phyloP scores from a whole-genome alignment of 805 yeast species.

The Saccharomycopsis synnaedendra region DNA sequence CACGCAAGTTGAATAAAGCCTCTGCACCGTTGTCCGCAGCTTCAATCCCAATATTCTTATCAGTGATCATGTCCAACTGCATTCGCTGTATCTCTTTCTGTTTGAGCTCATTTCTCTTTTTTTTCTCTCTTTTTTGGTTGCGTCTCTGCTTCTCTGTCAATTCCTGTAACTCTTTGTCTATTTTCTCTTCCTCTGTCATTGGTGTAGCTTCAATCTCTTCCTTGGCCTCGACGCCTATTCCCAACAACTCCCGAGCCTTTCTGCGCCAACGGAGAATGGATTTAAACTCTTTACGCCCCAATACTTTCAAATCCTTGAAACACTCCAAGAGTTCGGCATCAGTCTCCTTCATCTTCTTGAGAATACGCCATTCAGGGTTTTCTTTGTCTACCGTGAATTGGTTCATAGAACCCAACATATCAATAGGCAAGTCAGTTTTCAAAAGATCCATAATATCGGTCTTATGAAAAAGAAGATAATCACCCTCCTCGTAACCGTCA shows the following conservation, averaged over 20 bases:
- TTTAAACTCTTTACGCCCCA: slow-evolving; percentile 91
- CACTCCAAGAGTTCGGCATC: slow-evolving; percentile 73
- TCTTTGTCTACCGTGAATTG: slow-evolving; percentile 43
- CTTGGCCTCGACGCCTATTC: slow-evolving; percentile 43
- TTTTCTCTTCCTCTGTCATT: slow-evolving; percentile 78
- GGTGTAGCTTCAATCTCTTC: slow-evolving; percentile 46
- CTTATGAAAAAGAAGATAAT: slow-evolving; percentile 58
- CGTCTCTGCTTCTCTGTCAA: slow-evolving; percentile 60
- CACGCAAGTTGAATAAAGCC: slow-evolving; percentile 60
- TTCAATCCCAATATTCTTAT: slow-evolving; percentile 86
- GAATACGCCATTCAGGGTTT: slow-evolving; percentile 56
- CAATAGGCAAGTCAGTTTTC: slow-evolving; percentile 72
- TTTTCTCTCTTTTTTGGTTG: slow-evolving; percentile 66
- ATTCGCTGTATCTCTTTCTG: slow-evolving; percentile 82
- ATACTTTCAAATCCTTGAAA: slow-evolving; percentile 81
- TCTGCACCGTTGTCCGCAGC: slow-evolving; percentile 75
- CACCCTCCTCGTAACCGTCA: slow-evolving; percentile 96
- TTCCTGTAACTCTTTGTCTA: slow-evolving; percentile 74
- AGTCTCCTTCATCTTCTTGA: slow-evolving; percentile 65
- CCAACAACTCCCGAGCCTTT: slow-evolving; percentile 69
- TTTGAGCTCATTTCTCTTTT: slow-evolving; percentile 69
- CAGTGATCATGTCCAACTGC: slow-evolving; percentile 95
- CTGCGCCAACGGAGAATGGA: slow-evolving; percentile 78
- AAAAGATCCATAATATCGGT: slow-evolving; percentile 74
- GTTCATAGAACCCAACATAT: slow-evolving; percentile 62